Conservation (phyloP, 345 rosid genomes). For the Barbarea vulgaris region DNA sequence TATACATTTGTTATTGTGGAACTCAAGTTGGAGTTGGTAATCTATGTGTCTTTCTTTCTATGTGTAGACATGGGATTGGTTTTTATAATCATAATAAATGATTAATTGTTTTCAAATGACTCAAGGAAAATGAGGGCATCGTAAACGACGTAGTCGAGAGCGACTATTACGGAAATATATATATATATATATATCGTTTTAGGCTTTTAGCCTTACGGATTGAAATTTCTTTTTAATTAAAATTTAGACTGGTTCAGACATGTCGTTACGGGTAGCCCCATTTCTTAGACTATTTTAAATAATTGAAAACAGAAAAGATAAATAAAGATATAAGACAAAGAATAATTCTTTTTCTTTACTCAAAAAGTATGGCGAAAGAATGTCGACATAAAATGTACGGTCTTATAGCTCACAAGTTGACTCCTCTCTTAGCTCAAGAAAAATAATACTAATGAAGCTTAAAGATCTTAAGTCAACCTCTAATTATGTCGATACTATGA, state of each 20-base stretch:
- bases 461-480: conserved; percentile 27
- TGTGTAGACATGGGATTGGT: not conserved
- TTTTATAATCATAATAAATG: not conserved
- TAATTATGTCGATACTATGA: conserved; percentile 37
- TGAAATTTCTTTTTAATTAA: not conserved
- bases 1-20: not conserved
- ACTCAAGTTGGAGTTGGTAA: not conserved
- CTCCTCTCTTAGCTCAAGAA: conserved; percentile 19
- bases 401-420: conserved; percentile 16
- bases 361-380: conserved; percentile 31
- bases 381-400: conserved; percentile 45
- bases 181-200: not conserved
- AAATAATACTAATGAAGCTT: conserved; percentile 29
- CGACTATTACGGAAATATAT: conserved; percentile 21
- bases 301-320: not conserved
- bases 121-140: not conserved
- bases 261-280: conserved; percentile 23
- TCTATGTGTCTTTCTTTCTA: not conserved
- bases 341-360: not conserved
- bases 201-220: not conserved
- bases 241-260: conserved; percentile 21
- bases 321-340: conserved; percentile 16
- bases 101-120: not conserved
- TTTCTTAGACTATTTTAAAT: not conserved
- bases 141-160: conserved; percentile 33